These are phyloP conservation scores for Ochromonas danica DNA, from an alignment of 108 stramenopile species.

Conservation along the genomic window DNA sequence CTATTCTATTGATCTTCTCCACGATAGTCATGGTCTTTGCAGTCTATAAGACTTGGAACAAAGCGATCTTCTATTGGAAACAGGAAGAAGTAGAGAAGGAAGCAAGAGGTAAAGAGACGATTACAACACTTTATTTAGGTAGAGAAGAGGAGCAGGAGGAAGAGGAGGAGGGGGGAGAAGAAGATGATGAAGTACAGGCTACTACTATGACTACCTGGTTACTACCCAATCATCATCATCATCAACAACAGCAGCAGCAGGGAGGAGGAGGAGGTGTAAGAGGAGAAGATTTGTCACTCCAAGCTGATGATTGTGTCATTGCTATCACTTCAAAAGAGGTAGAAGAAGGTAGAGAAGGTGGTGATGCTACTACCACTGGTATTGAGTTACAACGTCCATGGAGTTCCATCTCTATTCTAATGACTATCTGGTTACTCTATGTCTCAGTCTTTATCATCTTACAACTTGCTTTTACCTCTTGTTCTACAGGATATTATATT, in stretches of 20 bases:
- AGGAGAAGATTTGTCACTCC: neutral
- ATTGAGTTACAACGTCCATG: neutral
- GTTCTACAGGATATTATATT: constrained; percentile 4
- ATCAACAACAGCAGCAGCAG: neutral
- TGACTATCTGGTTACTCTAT: neutral
- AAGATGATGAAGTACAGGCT: no score
- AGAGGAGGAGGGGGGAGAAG: neutral
- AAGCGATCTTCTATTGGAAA: neutral
- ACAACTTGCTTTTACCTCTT: neutral
- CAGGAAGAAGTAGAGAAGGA: neutral
- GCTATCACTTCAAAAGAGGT: neutral
- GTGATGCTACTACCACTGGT: neutral
- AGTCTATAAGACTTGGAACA: neutral
- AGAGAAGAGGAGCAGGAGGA: neutral
- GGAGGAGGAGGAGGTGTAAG: neutral
- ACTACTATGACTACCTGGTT: neutral
- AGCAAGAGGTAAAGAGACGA: neutral
- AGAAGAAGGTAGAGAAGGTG: neutral
- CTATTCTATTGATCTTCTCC: constrained; percentile 1
- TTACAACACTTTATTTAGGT: neutral
- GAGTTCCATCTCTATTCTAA: neutral
- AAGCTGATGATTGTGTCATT: neutral
- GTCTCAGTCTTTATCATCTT: neutral
- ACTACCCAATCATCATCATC: neutral
- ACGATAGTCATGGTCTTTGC: constrained; percentile 8